Conservation (phyloP, 108 stramenopile species). For the Chaetoceros tenuissimus region DNA sequence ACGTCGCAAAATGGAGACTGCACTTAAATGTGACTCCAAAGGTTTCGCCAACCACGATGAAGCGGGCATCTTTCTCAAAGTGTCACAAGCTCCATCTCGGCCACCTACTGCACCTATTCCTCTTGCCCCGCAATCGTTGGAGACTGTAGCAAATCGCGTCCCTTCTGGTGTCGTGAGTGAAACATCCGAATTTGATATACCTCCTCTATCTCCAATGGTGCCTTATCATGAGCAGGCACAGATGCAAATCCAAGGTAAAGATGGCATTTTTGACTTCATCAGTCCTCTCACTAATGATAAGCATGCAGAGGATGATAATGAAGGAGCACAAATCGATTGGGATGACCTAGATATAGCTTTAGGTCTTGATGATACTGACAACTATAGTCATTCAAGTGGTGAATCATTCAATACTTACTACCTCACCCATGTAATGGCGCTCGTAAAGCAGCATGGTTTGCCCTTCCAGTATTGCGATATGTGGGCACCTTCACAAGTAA, state of each 20-base stretch:
- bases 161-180: constrained; percentile 12
- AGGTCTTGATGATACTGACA: not conserved
- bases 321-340: too few species aligned
- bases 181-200: not conserved
- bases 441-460: constrained; percentile 29
- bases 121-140: not conserved
- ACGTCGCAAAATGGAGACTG: constrained; percentile 51
- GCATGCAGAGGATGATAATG: too few species aligned
- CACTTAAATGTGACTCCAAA: constrained; percentile 28
- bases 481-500: constrained; percentile 57
- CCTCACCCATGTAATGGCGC: constrained; percentile 35
- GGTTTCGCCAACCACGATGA: constrained; percentile 18
- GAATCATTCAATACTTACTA: constrained; percentile 27
- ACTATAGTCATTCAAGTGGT: not conserved
- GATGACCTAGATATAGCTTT: too few species aligned
- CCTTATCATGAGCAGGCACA: too few species aligned
- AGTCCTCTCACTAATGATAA: too few species aligned
- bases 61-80: constrained; percentile 12
- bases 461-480: constrained; percentile 69
- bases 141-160: not conserved
- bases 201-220: not conserved
- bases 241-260: too few species aligned
- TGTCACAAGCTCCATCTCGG: constrained; percentile 5
- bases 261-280: too few species aligned
- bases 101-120: not conserved